Evolutionary conservation across 169 alveolate species (phyloP), one percentile per base, ranked within the genome.

Genomic region (Eimeria brunetti): DNA sequence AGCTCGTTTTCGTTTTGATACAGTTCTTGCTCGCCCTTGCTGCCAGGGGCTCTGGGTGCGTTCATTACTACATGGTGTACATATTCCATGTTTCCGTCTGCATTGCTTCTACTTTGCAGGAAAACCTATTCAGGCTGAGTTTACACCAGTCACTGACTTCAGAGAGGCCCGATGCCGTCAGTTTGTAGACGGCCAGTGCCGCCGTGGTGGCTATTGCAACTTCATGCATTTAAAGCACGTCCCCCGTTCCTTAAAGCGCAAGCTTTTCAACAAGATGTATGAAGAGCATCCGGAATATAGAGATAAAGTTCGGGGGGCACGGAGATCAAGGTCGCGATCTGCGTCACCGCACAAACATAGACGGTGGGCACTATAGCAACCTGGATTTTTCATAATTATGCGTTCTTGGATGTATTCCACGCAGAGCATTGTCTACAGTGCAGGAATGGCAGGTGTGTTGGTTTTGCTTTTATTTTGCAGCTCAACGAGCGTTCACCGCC

Each of bases 71-170:
- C 58, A 53, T 64, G 38, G 14, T 27, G 22, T 36, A 46, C 5
- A 38, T 69, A 69, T 36, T 69, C 51, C 11, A 41, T 16, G 62
- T 11, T 76, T 46, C 58, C 33, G 27, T 27, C 18, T 7, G 36
- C 30, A 8, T 62, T 41, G 58, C 49, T 60, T 30, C 97, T 85
- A 41, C 46, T 99, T 98, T 96, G 98, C 96, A 60, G 97, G 97
- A 14, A 99, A 95, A 94, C 93, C 81, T 14, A 98, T 99, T n/a
- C 98, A 98, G 78, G 98, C 98, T 41, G 99, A 99, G 95, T 99
- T 97, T 96, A 98, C 99, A 24, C 99, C 99, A 14, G 99, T 99
- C 12, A 98, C 99, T n/a, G 99, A 99, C 96, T 99, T 99, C 97
- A 98, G 99, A 76, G 99, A 99, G 91, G 99, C 99, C 56, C 97